These are phyloP conservation scores for Marasmius fiardii DNA, from an alignment of 1,284 basidiomycete genomes.

Conservation along the genomic window DNA sequence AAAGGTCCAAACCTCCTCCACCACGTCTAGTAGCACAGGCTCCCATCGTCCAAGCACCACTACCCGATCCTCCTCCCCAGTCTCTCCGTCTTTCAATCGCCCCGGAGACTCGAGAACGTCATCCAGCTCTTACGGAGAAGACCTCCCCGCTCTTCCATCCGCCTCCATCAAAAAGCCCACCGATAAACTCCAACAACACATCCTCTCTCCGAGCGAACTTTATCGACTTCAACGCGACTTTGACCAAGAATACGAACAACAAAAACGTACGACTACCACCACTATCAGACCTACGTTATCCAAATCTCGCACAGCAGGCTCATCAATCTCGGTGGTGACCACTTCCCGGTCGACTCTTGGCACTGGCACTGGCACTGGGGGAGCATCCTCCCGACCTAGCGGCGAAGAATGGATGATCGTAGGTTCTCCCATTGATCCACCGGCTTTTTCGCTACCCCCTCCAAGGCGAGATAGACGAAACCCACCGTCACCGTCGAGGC, in stretches of 20 bases:
- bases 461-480: slow-evolving; percentile 19
- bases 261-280: not conserved
- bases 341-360: not conserved
- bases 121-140: slow-evolving; percentile 51
- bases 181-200: slow-evolving; percentile 34
- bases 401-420: slow-evolving; percentile 29
- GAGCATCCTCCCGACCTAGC: too few species aligned
- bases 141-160: slow-evolving; percentile 33
- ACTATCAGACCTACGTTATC: not conserved
- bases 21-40: not conserved
- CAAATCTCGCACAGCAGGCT: not conserved
- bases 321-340: not conserved
- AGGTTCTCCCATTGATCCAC: slow-evolving; percentile 25
- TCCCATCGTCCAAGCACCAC: slow-evolving; percentile 37
- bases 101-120: slow-evolving; percentile 51
- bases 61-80: slow-evolving; percentile 49
- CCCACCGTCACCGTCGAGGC: not conserved
- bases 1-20: too few species aligned
- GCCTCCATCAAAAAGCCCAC: slow-evolving; percentile 5
- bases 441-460: slow-evolving; percentile 28
- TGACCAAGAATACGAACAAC: slow-evolving; percentile 13
- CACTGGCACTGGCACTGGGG: not conserved
- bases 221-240: slow-evolving; percentile 23
- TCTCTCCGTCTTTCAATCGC: slow-evolving; percentile 50
- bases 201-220: slow-evolving; percentile 51